These are phyloP conservation scores for Persicaria tinctoria DNA, from an alignment of 148 eudicot species.

Conservation along the genomic window DNA sequence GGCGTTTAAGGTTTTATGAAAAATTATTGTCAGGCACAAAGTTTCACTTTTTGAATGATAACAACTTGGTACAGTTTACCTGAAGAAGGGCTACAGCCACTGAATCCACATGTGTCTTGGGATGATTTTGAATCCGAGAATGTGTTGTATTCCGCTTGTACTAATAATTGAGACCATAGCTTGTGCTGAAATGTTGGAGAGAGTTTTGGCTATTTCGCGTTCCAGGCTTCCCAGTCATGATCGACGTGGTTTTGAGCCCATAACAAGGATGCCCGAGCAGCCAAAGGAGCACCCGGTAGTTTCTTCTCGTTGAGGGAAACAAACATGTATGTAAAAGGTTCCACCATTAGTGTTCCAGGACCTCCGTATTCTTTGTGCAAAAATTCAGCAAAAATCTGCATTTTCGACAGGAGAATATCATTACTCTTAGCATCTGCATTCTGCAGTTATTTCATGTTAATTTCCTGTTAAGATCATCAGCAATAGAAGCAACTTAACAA, in stretches of 20 bases:
- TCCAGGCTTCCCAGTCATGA: constrained; percentile 43
- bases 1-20: constrained; percentile 10
- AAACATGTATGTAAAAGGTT: constrained; percentile 65
- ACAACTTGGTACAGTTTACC: constrained; percentile 26
- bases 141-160: not conserved
- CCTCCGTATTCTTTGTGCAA: constrained; percentile 59
- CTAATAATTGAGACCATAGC: not conserved
- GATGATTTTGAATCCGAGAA: not conserved
- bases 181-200: not conserved
- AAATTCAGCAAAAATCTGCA: constrained; percentile 53
- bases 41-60: constrained; percentile 22
- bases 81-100: constrained; percentile 11
- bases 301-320: constrained; percentile 48
- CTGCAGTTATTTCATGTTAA: not conserved
- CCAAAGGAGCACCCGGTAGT: constrained; percentile 44
- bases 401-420: constrained; percentile 4
- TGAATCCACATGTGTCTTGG: not conserved
- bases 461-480: not conserved
- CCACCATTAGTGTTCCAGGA: constrained; percentile 63
- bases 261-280: constrained; percentile 42
- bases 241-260: constrained; percentile 49
- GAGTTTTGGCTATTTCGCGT: constrained; percentile 13
- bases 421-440: not conserved
- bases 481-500: not conserved
- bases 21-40: constrained; percentile 4